These are phyloP conservation scores for Detonula confervacea DNA, from an alignment of 352 stramenopile species.

Conservation along the genomic window DNA sequence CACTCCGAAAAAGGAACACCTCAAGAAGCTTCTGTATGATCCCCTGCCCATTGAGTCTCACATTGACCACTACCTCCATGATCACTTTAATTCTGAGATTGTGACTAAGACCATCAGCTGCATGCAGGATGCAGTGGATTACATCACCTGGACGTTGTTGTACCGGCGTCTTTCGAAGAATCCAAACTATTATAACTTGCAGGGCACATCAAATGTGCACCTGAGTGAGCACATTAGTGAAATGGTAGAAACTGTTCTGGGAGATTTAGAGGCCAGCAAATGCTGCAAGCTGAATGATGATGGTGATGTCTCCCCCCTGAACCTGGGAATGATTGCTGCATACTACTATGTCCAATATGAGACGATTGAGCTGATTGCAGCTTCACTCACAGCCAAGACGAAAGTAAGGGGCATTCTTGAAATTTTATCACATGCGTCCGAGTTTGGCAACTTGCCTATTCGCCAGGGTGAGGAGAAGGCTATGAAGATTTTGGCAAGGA, in stretches of 20 bases:
- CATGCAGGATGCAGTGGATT: constrained; percentile 99
- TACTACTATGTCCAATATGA: constrained; percentile 99
- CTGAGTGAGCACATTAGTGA: constrained; percentile 99
- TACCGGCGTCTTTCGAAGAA: constrained; percentile 99
- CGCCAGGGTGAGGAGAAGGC: constrained; percentile 93
- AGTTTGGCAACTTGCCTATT: constrained; percentile 95
- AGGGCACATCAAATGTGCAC: constrained; percentile 90
- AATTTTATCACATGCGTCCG: constrained; percentile 95
- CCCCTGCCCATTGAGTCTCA: constrained; percentile 98
- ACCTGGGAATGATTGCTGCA: constrained; percentile 99
- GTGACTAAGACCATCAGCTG: constrained; percentile 98
- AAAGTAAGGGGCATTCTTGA: constrained; percentile 95
- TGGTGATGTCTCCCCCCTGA: constrained; percentile 93
- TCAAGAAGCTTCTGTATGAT: constrained; percentile 99
- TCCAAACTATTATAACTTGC: constrained; percentile 99
- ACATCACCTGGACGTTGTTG: constrained; percentile 99
- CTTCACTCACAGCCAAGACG: constrained; percentile 94
- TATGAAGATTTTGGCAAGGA: constrained; percentile 92
- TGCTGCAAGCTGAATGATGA: constrained; percentile 96
- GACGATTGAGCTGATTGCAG: constrained; percentile 99
- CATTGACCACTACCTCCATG: constrained; percentile 96
- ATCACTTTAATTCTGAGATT: constrained; percentile 99
- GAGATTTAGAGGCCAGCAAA: constrained; percentile 95
- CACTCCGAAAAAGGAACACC: constrained; percentile 96
- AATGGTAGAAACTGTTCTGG: constrained; percentile 96